Evolutionary conservation across 768 basidiomycete species (phyloP), one percentile per base, ranked within the genome.

Genomic region (Sarcomyxa edulis): DNA sequence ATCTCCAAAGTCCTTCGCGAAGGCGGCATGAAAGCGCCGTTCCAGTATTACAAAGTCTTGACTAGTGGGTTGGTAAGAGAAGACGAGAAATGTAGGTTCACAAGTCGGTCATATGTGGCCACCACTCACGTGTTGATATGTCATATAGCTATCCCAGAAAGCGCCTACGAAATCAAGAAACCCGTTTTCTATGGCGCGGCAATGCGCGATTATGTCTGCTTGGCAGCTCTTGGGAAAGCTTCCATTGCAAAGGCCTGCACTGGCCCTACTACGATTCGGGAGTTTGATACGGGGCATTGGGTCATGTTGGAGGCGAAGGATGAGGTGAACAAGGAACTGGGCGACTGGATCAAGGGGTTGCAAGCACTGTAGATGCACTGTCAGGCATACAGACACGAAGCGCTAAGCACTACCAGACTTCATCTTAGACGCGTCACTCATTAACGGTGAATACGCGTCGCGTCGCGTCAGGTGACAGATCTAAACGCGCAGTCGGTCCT

Each of bases 241-340:
- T 14, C 26, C 7, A 39, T 54, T 2, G 32, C 23, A 7, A 37
- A 48, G 15, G 37, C 30, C 20, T 56, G 55, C 47, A 48, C 50
- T 32, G 54, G 62, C 22, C n/a, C n/a, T n/a, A n/a, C n/a, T n/a
- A 66, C 59, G 1, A 34, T 64, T 7, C 48, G 48, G 11, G 60
- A 67, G 24, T 63, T 65, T 41, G 54, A 66, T 20, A 56, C 63
- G 7, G 62, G 59, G 12, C 68, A 68, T 47, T 71, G 68, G 67
- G 48, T 66, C n/a, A 57, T 60, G 47, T 46, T 55, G 32, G 61
- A 62, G 29, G 50, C 44, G 2, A 49, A 48, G 7, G 56, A 62
- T n/a, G 49, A 62, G 38, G 30, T 67, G 16, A 66, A 65, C 38
- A 38, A 29, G 5, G 60, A 55, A 16, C 37, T 60, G 14, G 24